Evolutionary conservation across 371 early-diverging fungal genomes (phyloP), one percentile per base, ranked within the genome.

Genomic region (Mucor circinelloides): DNA sequence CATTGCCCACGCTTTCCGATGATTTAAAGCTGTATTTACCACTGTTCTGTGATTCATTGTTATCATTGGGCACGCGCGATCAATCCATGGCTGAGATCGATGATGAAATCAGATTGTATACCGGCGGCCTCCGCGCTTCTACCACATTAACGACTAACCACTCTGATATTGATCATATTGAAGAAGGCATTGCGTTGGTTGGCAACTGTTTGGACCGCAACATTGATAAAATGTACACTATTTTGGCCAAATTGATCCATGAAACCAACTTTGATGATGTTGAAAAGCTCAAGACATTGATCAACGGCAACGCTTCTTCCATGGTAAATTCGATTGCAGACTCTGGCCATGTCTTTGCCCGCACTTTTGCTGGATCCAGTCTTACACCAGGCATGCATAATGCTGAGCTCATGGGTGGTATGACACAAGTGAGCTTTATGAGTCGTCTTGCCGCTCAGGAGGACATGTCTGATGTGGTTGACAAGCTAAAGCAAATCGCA

Each of bases 21-120:
- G 87, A 93, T 25, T 84, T 93, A 57, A 82, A 89, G 73, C 77
- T 89, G 44, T 94, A 90, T 67, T 70, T 95, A 30, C 94, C 94
- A 5, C 76, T 95, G 64, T 96, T 93, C 73, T 83, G 89, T 65
- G 91, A 90, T 58, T 89, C 94, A 0, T 74, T 97, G 38, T 90
- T 92, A 9, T 92, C 92, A 8, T 83, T 96, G n/a, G 97, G 97
- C 46, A 96, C 96, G 3, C 77, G 75, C 5, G 60, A 73, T 12
- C 89, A 90, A 63, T 73, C 87, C 13, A 93, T 95, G 88, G 87
- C 92, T 23, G 93, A 91, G 38, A 89, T 98, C 28, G 95, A 95
- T 69, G 94, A 97, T 21, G 90, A 93, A 3, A 93, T 97, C 55
- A 84, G 94, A 21, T 77, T 91, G 34, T 82, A 89, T 70, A 95